Evolutionary conservation across 768 basidiomycete genomes (phyloP), one percentile per base, ranked within the genome.

Genomic region (Podaxis sp.): DNA sequence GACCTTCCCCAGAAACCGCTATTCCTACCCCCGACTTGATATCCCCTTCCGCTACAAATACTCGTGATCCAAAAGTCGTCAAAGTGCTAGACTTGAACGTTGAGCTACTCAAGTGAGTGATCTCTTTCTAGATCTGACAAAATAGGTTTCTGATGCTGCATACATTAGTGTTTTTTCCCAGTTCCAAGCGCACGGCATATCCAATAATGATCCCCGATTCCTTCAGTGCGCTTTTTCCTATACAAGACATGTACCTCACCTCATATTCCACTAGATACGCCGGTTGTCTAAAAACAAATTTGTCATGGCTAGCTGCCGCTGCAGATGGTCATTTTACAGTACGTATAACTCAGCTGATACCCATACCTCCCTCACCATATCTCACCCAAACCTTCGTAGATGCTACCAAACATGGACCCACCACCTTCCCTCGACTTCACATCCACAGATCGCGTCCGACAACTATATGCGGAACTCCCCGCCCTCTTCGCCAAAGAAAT

Each of bases 271-370:
- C 66, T 49, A 91, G 91, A 69, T 91, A 84, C 73, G 73, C 82
- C 2, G 58, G 61, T 12, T 84, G 90, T 53, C 73, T 93, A 44
- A 88, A 91, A 67, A 82, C 85, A 33, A 93, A 92, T 71, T 78
- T 93, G 13, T 76, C 82, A 1, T 91, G 87, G 86, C 73, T 91
- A 66, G 88, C 88, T 51, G 82, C 84, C 20, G 84, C 82, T n/a
- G 87, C 84, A 46, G 89, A 91, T 38, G 78, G 72, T 49, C 80
- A 78, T 54, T 78, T 77, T 68, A 77, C 75, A 41, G 86, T 86
- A 75, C 55, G 82, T 74, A 20, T 38, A 10, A 26, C 60, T 60
- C 49, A 64, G 26, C 53, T 57, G 54, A 28, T 33, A 28, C 52
- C 48, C 55, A 2, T 50, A 30, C 37, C 37, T 41, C 53, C 11